Conservation (phyloP, 2,329 filamentous ascomycete species). For the Colletotrichum gloeosporioides region DNA sequence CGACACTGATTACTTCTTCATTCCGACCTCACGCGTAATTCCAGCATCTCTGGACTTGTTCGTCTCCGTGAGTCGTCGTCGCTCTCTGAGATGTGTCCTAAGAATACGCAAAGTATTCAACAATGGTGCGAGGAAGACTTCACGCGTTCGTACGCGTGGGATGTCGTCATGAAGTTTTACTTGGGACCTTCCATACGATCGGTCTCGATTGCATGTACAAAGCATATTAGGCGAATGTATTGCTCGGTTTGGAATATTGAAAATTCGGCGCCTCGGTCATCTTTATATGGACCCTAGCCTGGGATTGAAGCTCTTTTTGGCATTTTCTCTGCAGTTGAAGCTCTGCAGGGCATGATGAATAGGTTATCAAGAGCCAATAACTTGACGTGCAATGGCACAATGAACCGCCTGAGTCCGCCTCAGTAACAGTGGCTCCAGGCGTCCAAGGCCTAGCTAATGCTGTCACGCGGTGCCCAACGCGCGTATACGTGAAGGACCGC, state of each 20-base stretch:
- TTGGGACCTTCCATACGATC: no score
- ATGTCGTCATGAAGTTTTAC: background rate
- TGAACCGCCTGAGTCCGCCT: no score
- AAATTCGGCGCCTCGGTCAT: background rate
- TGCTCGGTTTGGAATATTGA: background rate
- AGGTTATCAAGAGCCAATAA: no score
- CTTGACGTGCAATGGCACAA: no score
- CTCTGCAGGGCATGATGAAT: no score
- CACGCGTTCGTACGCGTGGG: background rate
- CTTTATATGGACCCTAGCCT: background rate
- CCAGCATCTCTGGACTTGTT: background rate
- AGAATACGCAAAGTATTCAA: background rate
- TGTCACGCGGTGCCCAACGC: no score
- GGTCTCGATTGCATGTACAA: no score
- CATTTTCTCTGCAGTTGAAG: no score
- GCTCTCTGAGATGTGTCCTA: background rate
- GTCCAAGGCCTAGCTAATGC: no score
- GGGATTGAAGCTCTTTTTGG: background rate
- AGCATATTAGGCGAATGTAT: fast-evolving
- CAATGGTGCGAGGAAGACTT: background rate
- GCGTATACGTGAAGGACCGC: no score
- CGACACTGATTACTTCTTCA: background rate
- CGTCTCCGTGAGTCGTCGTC: background rate
- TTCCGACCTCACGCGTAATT: background rate
- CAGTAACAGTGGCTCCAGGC: no score